Conservation (phyloP, 192 early-diverging fungal species). For the Mortierella antarctica region DNA sequence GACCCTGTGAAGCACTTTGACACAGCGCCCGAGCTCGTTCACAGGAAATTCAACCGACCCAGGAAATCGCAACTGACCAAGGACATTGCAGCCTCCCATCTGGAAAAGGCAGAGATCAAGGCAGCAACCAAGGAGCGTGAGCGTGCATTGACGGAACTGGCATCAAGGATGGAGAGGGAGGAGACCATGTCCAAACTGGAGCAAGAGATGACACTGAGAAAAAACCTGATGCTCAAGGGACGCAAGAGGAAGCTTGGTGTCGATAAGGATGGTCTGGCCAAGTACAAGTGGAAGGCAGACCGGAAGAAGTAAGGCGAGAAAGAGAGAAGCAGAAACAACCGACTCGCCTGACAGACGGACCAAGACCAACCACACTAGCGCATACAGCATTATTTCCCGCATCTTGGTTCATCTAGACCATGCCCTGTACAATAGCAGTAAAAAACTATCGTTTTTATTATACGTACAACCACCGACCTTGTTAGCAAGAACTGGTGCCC, state of each 20-base stretch:
- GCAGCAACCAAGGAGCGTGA: constrained; percentile 63
- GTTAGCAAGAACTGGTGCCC: no score
- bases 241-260: constrained; percentile 81
- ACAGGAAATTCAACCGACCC: constrained; percentile 86
- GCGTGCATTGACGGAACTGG: constrained; percentile 71
- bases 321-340: not conserved
- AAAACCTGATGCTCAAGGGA: constrained; percentile 87
- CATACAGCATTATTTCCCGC: not conserved
- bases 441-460: not conserved
- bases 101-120: constrained; percentile 55
- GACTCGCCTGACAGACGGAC: not conserved
- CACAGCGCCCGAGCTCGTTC: constrained; percentile 82
- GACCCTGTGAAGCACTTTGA: constrained; percentile 85
- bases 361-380: not conserved
- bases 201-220: constrained; percentile 83
- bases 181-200: constrained; percentile 76
- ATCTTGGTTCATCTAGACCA: not conserved
- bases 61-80: constrained; percentile 66
- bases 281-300: constrained; percentile 94
- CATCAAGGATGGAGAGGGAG: constrained; percentile 81
- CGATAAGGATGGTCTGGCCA: constrained; percentile 81
- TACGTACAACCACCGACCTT: not conserved
- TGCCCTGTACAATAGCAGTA: constrained; percentile 18
- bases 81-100: constrained; percentile 46
- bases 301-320: constrained; percentile 77